Conservation (phyloP, 2,329 filamentous ascomycete genomes). For the Colletotrichum costaricense region DNA sequence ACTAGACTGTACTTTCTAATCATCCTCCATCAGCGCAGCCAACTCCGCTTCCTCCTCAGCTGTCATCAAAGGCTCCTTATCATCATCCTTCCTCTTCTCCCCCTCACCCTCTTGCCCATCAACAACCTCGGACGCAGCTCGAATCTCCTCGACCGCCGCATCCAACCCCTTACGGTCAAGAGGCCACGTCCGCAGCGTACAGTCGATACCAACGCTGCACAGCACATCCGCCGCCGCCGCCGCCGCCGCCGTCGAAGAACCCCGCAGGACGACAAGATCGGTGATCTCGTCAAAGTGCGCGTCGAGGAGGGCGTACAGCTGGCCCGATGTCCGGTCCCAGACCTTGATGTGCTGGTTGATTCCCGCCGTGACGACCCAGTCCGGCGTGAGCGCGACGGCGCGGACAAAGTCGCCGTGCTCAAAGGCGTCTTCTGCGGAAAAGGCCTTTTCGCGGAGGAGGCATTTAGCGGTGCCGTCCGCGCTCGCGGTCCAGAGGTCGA, state of each 20-base stretch:
- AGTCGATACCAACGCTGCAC: constrained; percentile 90
- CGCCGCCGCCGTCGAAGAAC: constrained; percentile 38
- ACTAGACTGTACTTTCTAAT: constrained; percentile 49
- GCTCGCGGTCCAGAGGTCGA: constrained; percentile 91
- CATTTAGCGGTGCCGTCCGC: constrained; percentile 91
- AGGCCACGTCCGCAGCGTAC: constrained; percentile 87
- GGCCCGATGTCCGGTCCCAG: constrained; percentile 82
- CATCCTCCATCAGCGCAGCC: constrained; percentile 88
- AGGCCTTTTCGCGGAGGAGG: constrained; percentile 75
- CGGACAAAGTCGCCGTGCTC: constrained; percentile 91
- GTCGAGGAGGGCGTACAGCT: constrained; percentile 77
- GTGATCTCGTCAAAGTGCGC: constrained; percentile 97
- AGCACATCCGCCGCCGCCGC: constrained; percentile 57
- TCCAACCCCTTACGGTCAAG: constrained; percentile 71
- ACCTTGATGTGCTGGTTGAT: constrained; percentile 92
- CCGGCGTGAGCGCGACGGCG: constrained; percentile 79
- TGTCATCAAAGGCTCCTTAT: constrained; percentile 72
- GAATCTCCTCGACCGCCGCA: constrained; percentile 56
- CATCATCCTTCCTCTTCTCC: constrained; percentile 59
- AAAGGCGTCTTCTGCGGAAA: constrained; percentile 78
- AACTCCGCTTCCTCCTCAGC: constrained; percentile 94
- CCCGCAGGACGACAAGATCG: constrained; percentile 73
- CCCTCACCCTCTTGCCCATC: constrained; percentile 64
- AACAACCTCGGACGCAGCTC: constrained; percentile 57
- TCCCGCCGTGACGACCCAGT: constrained; percentile 88